Evolutionary conservation across 352 stramenopile genomes (phyloP), one percentile per base, ranked within the genome.

Genomic region (Blastocystis sp.): DNA sequence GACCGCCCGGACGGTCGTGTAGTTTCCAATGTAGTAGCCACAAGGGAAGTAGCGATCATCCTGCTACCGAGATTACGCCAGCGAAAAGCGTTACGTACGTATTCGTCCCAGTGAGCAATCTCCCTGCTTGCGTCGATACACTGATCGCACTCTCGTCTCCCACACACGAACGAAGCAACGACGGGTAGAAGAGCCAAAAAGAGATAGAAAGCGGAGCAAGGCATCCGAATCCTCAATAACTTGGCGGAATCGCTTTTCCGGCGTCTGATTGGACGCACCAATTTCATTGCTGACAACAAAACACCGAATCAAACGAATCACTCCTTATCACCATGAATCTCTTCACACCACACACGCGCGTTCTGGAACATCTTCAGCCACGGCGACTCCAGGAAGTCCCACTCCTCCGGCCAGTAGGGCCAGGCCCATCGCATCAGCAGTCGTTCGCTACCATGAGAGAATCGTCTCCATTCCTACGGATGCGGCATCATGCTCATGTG

Each of bases 401-500:
- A 94, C 73, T 92, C 91, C 32, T 89, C 84, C 29, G 95, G 94
- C 87, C 92, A 92, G 90, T 93, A 98, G 36, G 96, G 95, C 94
- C 94, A 97, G 90, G 99, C 96, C 92, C 94, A 99, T 87, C 93
- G 93, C 76, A 96, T 94, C 89, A 97, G 98, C 44, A 93, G 93
- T 69, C 96, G 93, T 89, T 99, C 96, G 34, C 69, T 81, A 81
- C 46, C 36, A 27, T 24, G 61, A 18, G 63, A 21, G 18, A 18
- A 1, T 6, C 8, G 1, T 40, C 34, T 29, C 21, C 24, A 63
- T 51, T 21, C 42, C 53, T 61, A 81, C 21, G 96, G 96, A 89
- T 99, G 96, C 67, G 96, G 96, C 96, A 99, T 99, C 90, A 99
- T 93, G 77, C 95, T 97, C 84, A 99, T 88, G 91, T 99, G 95